Evolutionary conservation across 2,329 filamentous ascomycete genomes (phyloP), one percentile per base, ranked within the genome.

Genomic region (Elsinoe arachidis): DNA sequence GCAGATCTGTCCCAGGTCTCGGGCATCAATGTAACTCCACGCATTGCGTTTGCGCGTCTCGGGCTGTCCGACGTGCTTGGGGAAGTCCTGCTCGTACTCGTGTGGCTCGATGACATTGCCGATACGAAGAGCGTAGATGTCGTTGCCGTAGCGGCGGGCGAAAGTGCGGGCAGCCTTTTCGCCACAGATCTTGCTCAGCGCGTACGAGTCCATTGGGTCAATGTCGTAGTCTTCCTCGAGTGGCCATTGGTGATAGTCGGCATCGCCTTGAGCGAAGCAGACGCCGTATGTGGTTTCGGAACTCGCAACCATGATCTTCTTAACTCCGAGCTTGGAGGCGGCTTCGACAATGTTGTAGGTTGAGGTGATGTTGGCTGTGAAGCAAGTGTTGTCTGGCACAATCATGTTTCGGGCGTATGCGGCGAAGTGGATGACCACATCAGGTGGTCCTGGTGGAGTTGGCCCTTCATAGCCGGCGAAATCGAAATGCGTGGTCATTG

Each of bases 301-400:
- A 58, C 74, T 78, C 1, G 82, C 82, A 49, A 84, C 77, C 63
- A 85, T 74, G 63, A 85, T 78, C 64, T 85, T 85, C 62, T 76
- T 76, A 5, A 85, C 78, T 11, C 80, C 80, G 0, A 85, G 71
- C 61, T 83, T 83, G 64, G 76, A 82, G 0, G 81, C 81, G 0
- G 81, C 80, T 68, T 85, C 82, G 60, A 85, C 76, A 21, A 85
- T 76, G 63, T 85, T 85, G 68, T 84, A 84, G 0, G 79, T 81
- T 9, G 76, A 73, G 0, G 73, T 70, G 0, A 79, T 75, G 63
- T 85, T 86, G 23, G 71, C 75, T 15, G 73, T 72, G 68, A 82
- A 85, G 54, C 75, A 78, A 64, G 83, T 79, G 54, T 78, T 80
- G 64, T 85, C 82, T 0, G 81, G 80, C 0, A 82, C 80, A 1